Evolutionary conservation across 345 rosid species (phyloP).

Genomic region (Linum lewisii): DNA sequence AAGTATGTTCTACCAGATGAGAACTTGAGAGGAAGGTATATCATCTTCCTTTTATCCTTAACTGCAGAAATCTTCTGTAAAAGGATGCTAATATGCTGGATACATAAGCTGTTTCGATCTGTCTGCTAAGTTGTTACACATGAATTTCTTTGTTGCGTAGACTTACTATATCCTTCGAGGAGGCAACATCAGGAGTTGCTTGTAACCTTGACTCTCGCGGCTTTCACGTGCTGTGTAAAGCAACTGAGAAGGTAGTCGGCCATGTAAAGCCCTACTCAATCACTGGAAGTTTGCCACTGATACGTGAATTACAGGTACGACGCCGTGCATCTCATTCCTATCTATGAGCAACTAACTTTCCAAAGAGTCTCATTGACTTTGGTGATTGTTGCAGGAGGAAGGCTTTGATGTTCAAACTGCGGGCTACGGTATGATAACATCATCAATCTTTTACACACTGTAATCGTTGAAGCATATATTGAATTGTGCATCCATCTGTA

Average conservation of each 20-base stretch:
- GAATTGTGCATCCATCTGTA: not conserved
- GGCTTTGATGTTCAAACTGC: conserved; percentile 94
- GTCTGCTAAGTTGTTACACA: not conserved
- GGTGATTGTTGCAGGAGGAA: conserved; percentile 49
- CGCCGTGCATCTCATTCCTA: too few relatives aligned
- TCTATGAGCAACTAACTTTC: too few relatives aligned
- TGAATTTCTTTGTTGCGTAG: conserved; percentile 31
- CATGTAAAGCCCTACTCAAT: conserved; percentile 90
- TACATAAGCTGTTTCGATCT: not conserved
- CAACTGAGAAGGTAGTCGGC: conserved; percentile 85
- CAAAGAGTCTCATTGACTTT: conserved; percentile 1
- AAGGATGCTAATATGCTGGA: not conserved
- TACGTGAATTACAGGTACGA: conserved; percentile 80
- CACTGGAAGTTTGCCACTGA: conserved; percentile 88
- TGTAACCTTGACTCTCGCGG: conserved; percentile 86
- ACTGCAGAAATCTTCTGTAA: not conserved
- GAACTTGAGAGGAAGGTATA: conserved; percentile 73
- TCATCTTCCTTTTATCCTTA: conserved; percentile 5
- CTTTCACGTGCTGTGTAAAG: conserved; percentile 75
- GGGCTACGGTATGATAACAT: conserved; percentile 59
- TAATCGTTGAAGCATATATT: too few relatives aligned
- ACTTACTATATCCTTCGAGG: conserved; percentile 63
- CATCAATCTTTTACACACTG: not conserved
- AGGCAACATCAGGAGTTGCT: conserved; percentile 76
- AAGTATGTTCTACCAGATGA: conserved; percentile 73